phyloP scores from a whole-genome alignment of 192 early-diverging fungal species.

The Pilobolus umbonatus region DNA sequence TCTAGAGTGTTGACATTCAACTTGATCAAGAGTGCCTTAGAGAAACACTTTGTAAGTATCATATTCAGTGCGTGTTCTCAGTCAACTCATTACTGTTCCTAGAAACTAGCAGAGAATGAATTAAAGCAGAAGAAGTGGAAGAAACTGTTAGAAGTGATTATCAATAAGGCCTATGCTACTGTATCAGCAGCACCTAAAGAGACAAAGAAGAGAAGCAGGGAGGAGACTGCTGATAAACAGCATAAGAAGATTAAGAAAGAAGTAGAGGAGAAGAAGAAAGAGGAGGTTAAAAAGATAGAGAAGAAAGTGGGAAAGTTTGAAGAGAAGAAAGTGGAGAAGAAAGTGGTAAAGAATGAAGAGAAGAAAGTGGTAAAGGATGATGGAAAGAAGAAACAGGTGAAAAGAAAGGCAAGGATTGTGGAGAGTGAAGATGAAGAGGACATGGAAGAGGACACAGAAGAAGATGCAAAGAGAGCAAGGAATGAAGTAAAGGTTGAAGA shows the following conservation, averaged over 20 bases:
- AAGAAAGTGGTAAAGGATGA: background rate
- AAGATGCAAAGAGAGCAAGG: background rate
- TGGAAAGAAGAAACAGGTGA: background rate
- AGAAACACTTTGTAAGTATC: slow-evolving; percentile 6
- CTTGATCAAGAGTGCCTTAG: slow-evolving; percentile 2
- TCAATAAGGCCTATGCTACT: background rate
- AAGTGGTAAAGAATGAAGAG: background rate
- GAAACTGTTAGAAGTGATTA: background rate
- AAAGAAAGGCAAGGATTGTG: background rate
- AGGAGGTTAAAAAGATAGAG: background rate
- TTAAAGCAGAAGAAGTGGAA: background rate
- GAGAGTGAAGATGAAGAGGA: slow-evolving; percentile 1
- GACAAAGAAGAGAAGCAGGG: background rate
- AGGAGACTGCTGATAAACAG: background rate
- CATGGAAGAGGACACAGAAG: background rate
- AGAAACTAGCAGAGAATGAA: slow-evolving; percentile 1
- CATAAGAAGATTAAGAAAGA: background rate
- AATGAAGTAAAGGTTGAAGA: background rate
- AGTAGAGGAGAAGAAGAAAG: background rate
- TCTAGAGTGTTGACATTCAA: background rate
- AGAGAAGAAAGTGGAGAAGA: background rate
- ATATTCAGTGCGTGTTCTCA: background rate
- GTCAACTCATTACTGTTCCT: background rate
- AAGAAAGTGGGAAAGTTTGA: background rate
- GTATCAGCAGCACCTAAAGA: background rate